Evolutionary conservation across 2,329 filamentous ascomycete species (phyloP), one percentile per base, ranked within the genome.

Genomic region (Cladosporium phlei): DNA sequence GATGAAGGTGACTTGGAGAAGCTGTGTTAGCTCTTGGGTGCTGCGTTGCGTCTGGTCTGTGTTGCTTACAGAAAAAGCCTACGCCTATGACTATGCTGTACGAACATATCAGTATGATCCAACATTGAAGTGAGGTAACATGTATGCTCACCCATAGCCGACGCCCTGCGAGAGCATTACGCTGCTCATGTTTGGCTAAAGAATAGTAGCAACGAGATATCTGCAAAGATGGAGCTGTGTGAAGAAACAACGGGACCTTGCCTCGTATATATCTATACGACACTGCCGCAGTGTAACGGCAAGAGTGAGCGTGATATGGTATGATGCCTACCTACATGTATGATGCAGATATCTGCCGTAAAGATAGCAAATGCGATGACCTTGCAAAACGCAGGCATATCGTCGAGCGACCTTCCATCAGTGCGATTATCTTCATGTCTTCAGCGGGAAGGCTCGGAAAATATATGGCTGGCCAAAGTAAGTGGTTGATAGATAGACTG

Each of bases 121-220:
- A n/a, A n/a, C n/a, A n/a, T n/a, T n/a, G n/a, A n/a, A n/a, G n/a
- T n/a, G n/a, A n/a, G n/a, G n/a, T n/a, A n/a, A n/a, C n/a, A n/a
- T n/a, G n/a, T n/a, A 89, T 69, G 34, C 89, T 79, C 54, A 89
- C 82, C 83, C 85, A 75, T 88, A 89, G 56, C 85, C 85, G 51
- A 81, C 59, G 17, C 58, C 58, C 11, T 56, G 52, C 32, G 42
- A 34, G 22, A 45, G 42, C 42, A 45, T 45, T 3, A 27, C 25
- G 10, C 17, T 12, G 17, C 42, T 37, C 42, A 45, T 45, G 5
- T 19, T 30, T 39, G 21, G 12, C 17, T 3, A n/a, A 12, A 20
- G 16, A 9, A 5, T n/a, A 21, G 37, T 27, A 12, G 21, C 5
- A 19, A 16, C 16, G 11, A 29, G 5, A 33, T n/a, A 33, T 5